A percentile compares a stretch with the other conserved stretches of the same genome.
Evolutionary conservation across 306 rosid species (phyloP).

Genomic region (Arachis hypogaea): DNA sequence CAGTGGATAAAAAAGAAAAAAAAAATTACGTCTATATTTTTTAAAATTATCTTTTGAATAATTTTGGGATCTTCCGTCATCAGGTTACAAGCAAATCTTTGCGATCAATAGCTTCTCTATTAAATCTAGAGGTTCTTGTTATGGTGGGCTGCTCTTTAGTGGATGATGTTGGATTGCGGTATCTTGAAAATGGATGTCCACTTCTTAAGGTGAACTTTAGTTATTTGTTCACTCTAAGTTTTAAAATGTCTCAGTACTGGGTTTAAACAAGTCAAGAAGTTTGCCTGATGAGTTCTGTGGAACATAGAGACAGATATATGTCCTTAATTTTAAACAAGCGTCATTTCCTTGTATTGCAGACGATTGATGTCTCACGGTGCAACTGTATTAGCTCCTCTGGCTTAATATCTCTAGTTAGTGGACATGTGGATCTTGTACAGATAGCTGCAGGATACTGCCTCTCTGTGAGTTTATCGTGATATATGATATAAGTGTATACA

Average conservation of each 20-base stretch:
- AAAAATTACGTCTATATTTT: not conserved
- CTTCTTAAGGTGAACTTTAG: slow-evolving; percentile 57
- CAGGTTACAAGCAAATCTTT: slow-evolving; percentile 64
- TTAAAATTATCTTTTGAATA: slow-evolving; percentile 15
- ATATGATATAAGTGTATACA: slow-evolving; percentile 18
- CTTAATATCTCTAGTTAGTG: slow-evolving; percentile 51
- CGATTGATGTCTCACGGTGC: slow-evolving; percentile 69
- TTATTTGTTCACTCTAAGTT: slow-evolving; percentile 24
- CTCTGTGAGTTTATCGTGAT: slow-evolving; percentile 49
- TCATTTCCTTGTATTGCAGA: slow-evolving; percentile 47
- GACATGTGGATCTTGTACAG: slow-evolving; percentile 53
- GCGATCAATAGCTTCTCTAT: slow-evolving; percentile 61
- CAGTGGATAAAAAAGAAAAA: no score
- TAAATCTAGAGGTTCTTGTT: slow-evolving; percentile 57
- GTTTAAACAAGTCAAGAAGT: slow-evolving; percentile 18
- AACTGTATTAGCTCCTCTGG: slow-evolving; percentile 56
- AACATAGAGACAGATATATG: slow-evolving; percentile 9
- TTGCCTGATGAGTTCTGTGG: slow-evolving; percentile 5
- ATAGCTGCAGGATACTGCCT: slow-evolving; percentile 55
- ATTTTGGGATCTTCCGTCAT: slow-evolving; percentile 20
- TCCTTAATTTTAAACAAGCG: slow-evolving; percentile 16
- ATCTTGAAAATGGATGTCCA: slow-evolving; percentile 62
- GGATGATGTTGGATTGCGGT: slow-evolving; percentile 59
- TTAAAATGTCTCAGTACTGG: slow-evolving; percentile 13
- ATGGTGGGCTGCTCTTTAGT: slow-evolving; percentile 60